Base-by-base conservation (phyloP, 2,329 filamentous ascomycete genomes). In the Botryotinia convoluta region DNA sequence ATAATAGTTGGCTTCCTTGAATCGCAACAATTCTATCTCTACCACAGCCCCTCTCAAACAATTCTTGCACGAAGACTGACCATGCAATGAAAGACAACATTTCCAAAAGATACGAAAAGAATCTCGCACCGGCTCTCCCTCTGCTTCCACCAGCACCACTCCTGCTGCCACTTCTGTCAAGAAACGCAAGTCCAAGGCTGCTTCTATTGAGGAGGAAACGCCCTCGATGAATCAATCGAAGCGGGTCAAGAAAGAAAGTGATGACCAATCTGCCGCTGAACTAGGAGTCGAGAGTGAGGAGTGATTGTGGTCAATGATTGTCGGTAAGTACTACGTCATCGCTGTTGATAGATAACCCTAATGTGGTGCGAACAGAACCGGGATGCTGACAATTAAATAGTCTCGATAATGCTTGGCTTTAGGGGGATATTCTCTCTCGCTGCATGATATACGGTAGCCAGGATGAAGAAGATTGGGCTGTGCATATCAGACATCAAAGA, bases 101-200 rank as follows among this genome's bases (percentile, higher is more conserved):
- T 81, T 78, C 71, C 79, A 81, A 64, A 81, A 81, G 69, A 75
- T 81, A 57, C 77, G 78, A 64, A 76, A 77, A 45, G 73, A 76
- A 69, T 63, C 61, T 18, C 44, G 64, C 42, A 35, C 39, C 63
- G n/a, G 45, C 44, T 42, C 61, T 16, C 37, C 60, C 16, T 45
- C 51, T 32, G 60, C 20, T 18, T 64, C 69, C n/a, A 7, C 42
- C 9, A 29, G 37, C 61, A n/a, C 16, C 62, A n/a, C 62, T 26
- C 60, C 69, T n/a, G 51, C 37, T 62, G 61, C 26, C 12, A 45
- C 65, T 39, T 68, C 63, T 4, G 42, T 70, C 39, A 73, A 69
- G 18, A 63, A 62, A 26, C 44, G 39, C 37, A 72, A 69, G 20
- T 9, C 44, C 26, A 62, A 75, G 61, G 44, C 60, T 32, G 32